Conservation (phyloP, 2,329 filamentous ascomycete species). For the Capronia americana region DNA sequence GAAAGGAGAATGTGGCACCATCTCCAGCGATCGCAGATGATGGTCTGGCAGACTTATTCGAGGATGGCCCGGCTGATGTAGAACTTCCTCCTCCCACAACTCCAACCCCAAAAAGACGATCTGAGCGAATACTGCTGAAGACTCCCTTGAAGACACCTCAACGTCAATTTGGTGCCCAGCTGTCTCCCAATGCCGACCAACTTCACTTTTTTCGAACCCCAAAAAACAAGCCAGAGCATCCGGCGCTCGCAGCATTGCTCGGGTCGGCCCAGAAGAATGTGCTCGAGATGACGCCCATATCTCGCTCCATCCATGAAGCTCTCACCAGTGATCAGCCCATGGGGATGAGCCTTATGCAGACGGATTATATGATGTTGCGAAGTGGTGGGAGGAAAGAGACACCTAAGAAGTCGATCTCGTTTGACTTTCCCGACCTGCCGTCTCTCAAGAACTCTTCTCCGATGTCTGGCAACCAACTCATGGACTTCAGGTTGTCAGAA, state of each 20-base stretch:
- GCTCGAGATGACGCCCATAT: constrained; percentile 40
- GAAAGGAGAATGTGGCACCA: constrained; percentile 66
- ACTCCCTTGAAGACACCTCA: constrained; percentile 40
- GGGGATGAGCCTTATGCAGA: constrained; percentile 15
- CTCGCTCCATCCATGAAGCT: constrained; percentile 38
- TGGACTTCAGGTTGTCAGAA: constrained; percentile 36
- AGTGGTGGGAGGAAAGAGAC: constrained; percentile 54
- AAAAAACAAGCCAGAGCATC: constrained; percentile 30
- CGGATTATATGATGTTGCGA: constrained; percentile 16
- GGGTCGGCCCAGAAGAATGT: constrained; percentile 33
- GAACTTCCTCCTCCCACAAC: constrained; percentile 46
- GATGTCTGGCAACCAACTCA: constrained; percentile 28
- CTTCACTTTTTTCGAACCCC: constrained; percentile 36
- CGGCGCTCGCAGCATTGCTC: constrained; percentile 31
- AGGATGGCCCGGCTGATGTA: constrained; percentile 56
- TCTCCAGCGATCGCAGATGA: constrained; percentile 49
- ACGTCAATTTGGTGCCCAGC: constrained; percentile 34
- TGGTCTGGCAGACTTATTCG: constrained; percentile 70
- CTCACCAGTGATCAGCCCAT: constrained; percentile 30
- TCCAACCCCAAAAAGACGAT: constrained; percentile 41
- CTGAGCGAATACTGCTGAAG: constrained; percentile 39
- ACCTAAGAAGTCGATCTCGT: constrained; percentile 45
- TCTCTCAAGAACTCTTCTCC: constrained; percentile 39
- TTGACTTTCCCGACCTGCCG: constrained; percentile 49
- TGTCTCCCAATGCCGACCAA: constrained; percentile 44